phyloP scores from a whole-genome alignment of 73 alveolate species.

The Stentor roeselii region DNA sequence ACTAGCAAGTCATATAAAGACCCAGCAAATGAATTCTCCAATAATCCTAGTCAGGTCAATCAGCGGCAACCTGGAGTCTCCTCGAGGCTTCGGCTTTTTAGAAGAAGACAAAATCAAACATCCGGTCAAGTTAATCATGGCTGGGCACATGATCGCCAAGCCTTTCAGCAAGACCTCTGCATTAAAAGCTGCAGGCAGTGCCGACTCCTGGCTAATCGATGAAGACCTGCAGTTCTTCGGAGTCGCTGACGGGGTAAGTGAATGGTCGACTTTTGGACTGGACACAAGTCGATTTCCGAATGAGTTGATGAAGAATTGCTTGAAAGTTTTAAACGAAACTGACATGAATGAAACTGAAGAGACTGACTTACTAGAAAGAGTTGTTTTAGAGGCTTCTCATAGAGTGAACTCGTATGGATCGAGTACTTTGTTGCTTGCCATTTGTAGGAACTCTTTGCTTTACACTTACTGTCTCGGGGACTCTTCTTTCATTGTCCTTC shows the following conservation, averaged over 20 bases:
- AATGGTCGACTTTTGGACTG: constrained; percentile 55
- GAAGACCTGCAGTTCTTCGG: constrained; percentile 44
- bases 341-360: background rate
- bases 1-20: background rate
- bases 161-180: background rate
- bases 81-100: constrained; percentile 5
- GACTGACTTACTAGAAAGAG: constrained; percentile 7
- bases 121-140: background rate
- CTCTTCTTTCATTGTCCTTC: background rate
- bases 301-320: constrained; percentile 12
- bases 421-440: background rate
- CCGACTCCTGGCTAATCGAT: constrained; percentile 44
- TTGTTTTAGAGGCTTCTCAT: background rate
- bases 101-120: background rate
- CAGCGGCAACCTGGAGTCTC: background rate
- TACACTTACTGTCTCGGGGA: constrained; percentile 25
- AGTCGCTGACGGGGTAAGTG: constrained; percentile 72
- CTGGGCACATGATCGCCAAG: constrained; percentile 22
- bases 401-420: constrained; percentile 17
- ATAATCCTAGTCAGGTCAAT: constrained; percentile 10
- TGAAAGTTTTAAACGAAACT: background rate
- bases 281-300: constrained; percentile 44
- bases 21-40: background rate
- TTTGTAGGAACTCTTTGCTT: background rate
- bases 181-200: constrained; percentile 33